These are phyloP conservation scores for Tuber melanosporum DNA, from an alignment of 495 filamentous ascomycete species.

Conservation along the genomic window DNA sequence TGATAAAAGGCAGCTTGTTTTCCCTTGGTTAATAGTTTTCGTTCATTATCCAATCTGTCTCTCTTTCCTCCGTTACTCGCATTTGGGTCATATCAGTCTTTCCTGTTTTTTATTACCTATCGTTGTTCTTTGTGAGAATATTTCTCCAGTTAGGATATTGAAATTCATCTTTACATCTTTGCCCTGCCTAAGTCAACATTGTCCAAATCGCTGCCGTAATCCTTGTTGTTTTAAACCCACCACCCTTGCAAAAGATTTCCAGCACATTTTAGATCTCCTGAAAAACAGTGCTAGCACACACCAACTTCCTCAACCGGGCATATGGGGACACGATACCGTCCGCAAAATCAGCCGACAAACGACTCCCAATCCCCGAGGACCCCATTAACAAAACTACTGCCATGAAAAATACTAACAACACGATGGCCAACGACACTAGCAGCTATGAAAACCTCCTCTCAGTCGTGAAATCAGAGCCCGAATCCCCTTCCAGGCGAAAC, in stretches of 20 bases:
- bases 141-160: too few species aligned
- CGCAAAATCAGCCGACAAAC: neutral
- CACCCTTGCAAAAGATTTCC: neutral
- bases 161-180: too few species aligned
- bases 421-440: neutral
- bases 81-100: too few species aligned
- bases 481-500: neutral
- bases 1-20: too few species aligned
- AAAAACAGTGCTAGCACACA: neutral
- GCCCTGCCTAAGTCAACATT: too few species aligned
- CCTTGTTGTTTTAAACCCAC: too few species aligned
- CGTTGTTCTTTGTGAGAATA: too few species aligned
- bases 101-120: too few species aligned
- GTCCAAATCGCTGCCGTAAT: too few species aligned
- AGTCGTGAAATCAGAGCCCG: neutral
- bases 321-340: rapidly evolving
- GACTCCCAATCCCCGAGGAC: neutral
- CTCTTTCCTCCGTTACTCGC: too few species aligned
- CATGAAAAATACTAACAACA: neutral
- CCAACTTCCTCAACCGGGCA: neutral
- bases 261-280: neutral
- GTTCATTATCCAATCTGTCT: too few species aligned
- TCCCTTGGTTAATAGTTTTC: too few species aligned
- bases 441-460: neutral
- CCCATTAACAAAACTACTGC: neutral